Evolutionary conservation across 805 yeast genomes (phyloP).

Genomic region (Wickerhamomyces strasburgensis): DNA sequence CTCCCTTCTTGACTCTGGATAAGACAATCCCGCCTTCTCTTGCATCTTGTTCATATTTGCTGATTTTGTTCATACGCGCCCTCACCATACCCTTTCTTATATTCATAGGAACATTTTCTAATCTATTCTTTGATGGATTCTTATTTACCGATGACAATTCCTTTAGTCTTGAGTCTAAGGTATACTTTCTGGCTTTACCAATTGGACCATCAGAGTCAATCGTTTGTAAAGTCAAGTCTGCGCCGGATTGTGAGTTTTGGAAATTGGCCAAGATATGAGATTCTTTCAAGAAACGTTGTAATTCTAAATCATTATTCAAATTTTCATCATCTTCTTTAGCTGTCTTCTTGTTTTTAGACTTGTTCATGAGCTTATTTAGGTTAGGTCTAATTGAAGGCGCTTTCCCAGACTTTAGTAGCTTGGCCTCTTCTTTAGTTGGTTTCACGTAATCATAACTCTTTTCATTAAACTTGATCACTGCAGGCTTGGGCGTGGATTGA

Average conservation of each 20-base stretch:
- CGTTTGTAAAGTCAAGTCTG: slow-evolving; percentile 59
- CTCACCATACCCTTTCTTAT: slow-evolving; percentile 80
- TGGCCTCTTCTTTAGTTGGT: slow-evolving; percentile 45
- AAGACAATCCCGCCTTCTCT: slow-evolving; percentile 87
- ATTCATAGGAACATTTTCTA: slow-evolving; percentile 84
- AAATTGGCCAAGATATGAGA: slow-evolving; percentile 56
- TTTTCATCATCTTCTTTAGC: slow-evolving; percentile 43
- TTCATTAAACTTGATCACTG: slow-evolving; percentile 37
- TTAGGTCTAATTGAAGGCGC: slow-evolving; percentile 36
- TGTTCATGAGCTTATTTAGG: neutral
- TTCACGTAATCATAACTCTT: slow-evolving; percentile 25
- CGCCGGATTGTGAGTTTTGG: slow-evolving; percentile 39
- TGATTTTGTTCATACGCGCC: slow-evolving; percentile 46
- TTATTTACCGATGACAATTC: slow-evolving; percentile 44
- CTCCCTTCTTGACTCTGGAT: slow-evolving; percentile 64
- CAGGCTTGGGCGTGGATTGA: slow-evolving; percentile 11
- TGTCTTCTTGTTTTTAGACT: slow-evolving; percentile 8
- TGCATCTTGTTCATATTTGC: slow-evolving; percentile 69
- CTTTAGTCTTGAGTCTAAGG: slow-evolving; percentile 54
- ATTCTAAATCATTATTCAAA: slow-evolving; percentile 62
- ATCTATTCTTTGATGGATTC: slow-evolving; percentile 29
- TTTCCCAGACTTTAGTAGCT: slow-evolving; percentile 54
- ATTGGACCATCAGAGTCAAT: slow-evolving; percentile 41
- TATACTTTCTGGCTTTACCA: slow-evolving; percentile 65
- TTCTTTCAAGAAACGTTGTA: slow-evolving; percentile 65